phyloP scores from a whole-genome alignment of 495 filamentous ascomycete species.

The Lasiosphaeris hirsuta region DNA sequence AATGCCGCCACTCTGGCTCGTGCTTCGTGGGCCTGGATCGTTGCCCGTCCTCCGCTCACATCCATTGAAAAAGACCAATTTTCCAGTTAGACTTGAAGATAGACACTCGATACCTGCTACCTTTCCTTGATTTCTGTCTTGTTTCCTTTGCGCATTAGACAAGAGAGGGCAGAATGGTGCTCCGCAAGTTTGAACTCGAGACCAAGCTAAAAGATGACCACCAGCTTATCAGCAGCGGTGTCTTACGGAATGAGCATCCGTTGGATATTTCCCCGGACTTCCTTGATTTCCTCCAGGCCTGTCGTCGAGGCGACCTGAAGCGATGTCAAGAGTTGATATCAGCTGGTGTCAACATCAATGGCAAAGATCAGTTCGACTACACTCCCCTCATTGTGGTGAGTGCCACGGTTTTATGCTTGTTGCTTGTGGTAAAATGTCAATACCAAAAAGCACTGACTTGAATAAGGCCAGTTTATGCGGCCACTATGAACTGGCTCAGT shows the following conservation, averaged over 20 bases:
- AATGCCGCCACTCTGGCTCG: slow-evolving; percentile 4
- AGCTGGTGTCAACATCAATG: slow-evolving; percentile 88
- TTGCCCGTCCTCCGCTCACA: too few relatives aligned
- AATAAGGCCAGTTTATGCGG: slow-evolving; percentile 91
- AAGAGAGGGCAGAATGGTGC: slow-evolving; percentile 33
- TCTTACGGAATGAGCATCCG: slow-evolving; percentile 84
- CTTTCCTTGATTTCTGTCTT: background rate
- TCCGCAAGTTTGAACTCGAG: slow-evolving; percentile 70
- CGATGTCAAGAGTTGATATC: slow-evolving; percentile 83
- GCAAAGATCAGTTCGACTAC: slow-evolving; percentile 85
- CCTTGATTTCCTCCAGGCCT: slow-evolving; percentile 74
- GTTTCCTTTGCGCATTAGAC: background rate
- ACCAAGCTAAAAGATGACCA: slow-evolving; percentile 75
- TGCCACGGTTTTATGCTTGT: slow-evolving; percentile 1
- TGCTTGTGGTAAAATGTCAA: background rate
- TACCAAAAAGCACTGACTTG: slow-evolving; percentile 9
- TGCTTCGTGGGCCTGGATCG: background rate
- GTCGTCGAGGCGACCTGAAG: slow-evolving; percentile 81
- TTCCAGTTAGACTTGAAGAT: background rate
- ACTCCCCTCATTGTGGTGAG: slow-evolving; percentile 91
- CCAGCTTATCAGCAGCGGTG: slow-evolving; percentile 69
- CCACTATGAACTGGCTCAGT: slow-evolving; percentile 82
- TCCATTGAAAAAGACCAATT: background rate
- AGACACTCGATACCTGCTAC: too few relatives aligned
- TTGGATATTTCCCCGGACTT: slow-evolving; percentile 77